phyloP scores from a whole-genome alignment of 163 green algal genomes.

The Chloromonas sp. region DNA sequence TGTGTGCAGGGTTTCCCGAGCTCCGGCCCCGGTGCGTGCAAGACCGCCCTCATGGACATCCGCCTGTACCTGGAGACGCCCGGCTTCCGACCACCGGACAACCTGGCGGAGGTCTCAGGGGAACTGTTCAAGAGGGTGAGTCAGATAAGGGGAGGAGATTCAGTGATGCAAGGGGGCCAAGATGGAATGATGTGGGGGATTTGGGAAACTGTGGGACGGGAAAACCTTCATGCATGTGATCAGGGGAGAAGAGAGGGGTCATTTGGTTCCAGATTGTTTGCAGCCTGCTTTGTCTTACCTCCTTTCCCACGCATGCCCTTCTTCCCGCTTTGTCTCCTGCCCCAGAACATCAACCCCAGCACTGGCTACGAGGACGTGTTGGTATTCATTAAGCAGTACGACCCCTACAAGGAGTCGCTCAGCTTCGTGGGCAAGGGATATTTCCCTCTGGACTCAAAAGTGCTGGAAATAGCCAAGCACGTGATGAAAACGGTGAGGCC shows the following conservation, averaged over 20 bases:
- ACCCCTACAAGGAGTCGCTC: slow-evolving; percentile 44
- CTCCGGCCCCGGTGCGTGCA: background rate
- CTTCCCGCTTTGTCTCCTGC: no score
- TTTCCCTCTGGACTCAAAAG: background rate
- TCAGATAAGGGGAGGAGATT: no score
- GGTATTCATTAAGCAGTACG: slow-evolving; percentile 86
- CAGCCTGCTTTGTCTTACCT: no score
- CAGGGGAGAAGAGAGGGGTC: no score
- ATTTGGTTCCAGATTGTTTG: no score
- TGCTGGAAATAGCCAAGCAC: background rate
- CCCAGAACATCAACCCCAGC: no score
- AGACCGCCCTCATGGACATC: slow-evolving; percentile 54
- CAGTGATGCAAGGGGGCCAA: no score
- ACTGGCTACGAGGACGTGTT: slow-evolving; percentile 24
- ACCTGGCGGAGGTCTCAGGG: background rate
- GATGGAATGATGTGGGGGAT: no score
- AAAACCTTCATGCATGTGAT: no score
- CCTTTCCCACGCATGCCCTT: no score
- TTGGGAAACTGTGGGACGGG: no score
- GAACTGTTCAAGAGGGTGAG: background rate
- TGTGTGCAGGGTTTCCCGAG: background rate
- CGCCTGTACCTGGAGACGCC: slow-evolving; percentile 66
- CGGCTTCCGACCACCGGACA: background rate
- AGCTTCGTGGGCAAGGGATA: slow-evolving; percentile 14
- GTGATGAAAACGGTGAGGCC: background rate